These are phyloP conservation scores for Coniochaeta sp. DNA, from an alignment of 2,329 filamentous ascomycete genomes.

Conservation along the genomic window DNA sequence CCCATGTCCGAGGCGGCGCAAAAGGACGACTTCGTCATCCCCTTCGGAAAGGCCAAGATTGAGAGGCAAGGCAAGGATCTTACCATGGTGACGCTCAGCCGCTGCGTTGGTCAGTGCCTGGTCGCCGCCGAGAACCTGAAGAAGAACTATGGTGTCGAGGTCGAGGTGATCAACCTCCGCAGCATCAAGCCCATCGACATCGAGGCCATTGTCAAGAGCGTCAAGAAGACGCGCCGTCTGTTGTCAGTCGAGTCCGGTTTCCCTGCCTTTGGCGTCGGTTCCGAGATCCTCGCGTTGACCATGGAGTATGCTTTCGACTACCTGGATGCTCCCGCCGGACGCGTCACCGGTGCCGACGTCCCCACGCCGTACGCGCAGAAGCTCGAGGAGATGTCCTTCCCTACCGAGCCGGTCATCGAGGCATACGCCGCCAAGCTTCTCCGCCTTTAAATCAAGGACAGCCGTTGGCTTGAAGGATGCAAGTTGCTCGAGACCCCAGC, in stretches of 20 bases:
- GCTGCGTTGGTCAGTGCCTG: slow-evolving; percentile 89
- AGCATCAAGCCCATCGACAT: slow-evolving; percentile 96
- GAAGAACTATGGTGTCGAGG: slow-evolving; percentile 92
- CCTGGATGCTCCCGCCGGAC: slow-evolving; percentile 85
- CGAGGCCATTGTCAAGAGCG: slow-evolving; percentile 88
- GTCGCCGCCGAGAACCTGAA: slow-evolving; percentile 85
- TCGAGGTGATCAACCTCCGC: slow-evolving; percentile 95
- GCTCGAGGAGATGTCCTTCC: slow-evolving; percentile 94
- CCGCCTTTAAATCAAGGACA: slow-evolving; percentile 38
- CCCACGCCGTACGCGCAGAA: slow-evolving; percentile 91
- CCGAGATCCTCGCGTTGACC: slow-evolving; percentile 87
- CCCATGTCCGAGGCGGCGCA: slow-evolving; percentile 96
- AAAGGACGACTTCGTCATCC: slow-evolving; percentile 92
- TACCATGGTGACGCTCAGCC: slow-evolving; percentile 89
- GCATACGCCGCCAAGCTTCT: slow-evolving; percentile 85
- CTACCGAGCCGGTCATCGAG: slow-evolving; percentile 80
- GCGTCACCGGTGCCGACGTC: slow-evolving; percentile 94
- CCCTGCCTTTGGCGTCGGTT: slow-evolving; percentile 86
- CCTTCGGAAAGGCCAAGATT: slow-evolving; percentile 98
- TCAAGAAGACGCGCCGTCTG: slow-evolving; percentile 96
- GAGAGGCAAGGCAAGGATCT: slow-evolving; percentile 94
- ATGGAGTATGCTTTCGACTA: slow-evolving; percentile 99
- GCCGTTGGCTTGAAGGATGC: neutral
- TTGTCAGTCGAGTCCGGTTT: slow-evolving; percentile 92
- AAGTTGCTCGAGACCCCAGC: neutral